Base-by-base conservation (phyloP, 305 asterid species). In the Solanum chacoense region DNA sequence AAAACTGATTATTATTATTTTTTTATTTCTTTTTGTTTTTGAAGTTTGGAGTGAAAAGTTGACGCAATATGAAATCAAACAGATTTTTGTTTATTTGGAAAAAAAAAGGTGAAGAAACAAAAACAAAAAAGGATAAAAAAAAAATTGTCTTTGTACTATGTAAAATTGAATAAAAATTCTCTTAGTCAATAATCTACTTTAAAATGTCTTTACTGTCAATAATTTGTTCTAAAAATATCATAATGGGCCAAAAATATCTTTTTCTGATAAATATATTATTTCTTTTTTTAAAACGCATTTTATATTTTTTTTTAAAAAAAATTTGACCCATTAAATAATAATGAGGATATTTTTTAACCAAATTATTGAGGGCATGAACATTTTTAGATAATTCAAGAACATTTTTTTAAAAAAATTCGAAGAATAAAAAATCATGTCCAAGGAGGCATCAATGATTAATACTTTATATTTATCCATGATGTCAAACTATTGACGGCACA, bases 251-350 rank as follows among this genome's bases (percentile, higher is more conserved):
- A 18, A 50, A 50, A 2, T 2, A 7, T 50, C 0, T 50, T 7
- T 50, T 50, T 7, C 1, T 0, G 4, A 50, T 50, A 16, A 16
- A 16, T 6, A 50, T 50, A 50, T 6, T 6, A 6, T 50, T 16
- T 16, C 0, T 50, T 16, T 50, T 2, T 16, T 50, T 16, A 0
- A 50, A 50, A 16, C 2, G 0, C 0, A 50, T 16, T 50, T 18
- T 0, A 55, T 55, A 32, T 32, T 32, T 31, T 31, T 29, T 29
- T 29, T 29, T 29, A 29, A 29, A 29, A 29, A 29, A 29, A 29
- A 29, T 42, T 45, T 45, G 20, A 16, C n/a, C 22, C 8, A 16
- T 50, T 50, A 50, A 3, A 0, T 50, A 50, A 50, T 0, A 50
- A 50, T 50, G 1, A 16, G 1, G 4, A 18, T 16, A 50, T 16